These are phyloP conservation scores for Jacaranda mimosifolia DNA, from an alignment of 257 asterid species.

Conservation along the genomic window DNA sequence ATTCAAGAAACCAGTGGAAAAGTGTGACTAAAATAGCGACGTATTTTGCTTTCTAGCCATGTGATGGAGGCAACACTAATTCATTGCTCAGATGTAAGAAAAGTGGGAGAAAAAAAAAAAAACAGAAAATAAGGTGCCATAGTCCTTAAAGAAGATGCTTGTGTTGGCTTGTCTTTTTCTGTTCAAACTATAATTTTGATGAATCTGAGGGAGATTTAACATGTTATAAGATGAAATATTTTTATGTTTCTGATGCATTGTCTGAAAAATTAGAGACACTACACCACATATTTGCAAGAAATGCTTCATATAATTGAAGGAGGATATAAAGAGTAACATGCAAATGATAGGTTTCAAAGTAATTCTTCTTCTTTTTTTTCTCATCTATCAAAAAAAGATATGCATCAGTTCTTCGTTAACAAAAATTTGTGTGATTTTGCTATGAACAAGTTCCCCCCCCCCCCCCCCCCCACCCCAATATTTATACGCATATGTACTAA, in stretches of 20 bases:
- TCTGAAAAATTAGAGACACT: constrained; percentile 30
- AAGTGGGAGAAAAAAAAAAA: not conserved
- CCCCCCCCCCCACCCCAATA: too few relatives aligned
- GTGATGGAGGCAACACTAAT: constrained; percentile 31
- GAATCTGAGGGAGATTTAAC: not conserved
- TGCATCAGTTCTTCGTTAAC: not conserved
- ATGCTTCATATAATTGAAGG: constrained; percentile 11
- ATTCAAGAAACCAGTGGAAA: constrained; percentile 33
- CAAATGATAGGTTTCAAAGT: constrained; percentile 9
- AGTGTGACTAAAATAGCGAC: constrained; percentile 30
- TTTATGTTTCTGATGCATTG: constrained; percentile 25
- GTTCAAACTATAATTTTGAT: constrained; percentile 6
- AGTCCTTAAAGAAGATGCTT: constrained; percentile 31
- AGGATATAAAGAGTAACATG: constrained; percentile 18
- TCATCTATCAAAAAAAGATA: not conserved
- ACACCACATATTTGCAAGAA: constrained; percentile 26
- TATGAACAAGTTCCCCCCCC: not conserved
- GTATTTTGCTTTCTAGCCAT: constrained; percentile 30
- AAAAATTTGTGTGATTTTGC: not conserved
- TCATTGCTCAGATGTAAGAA: constrained; percentile 17
- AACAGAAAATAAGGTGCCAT: constrained; percentile 7
- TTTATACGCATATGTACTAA: too few relatives aligned
- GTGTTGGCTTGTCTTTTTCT: not conserved
- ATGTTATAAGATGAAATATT: not conserved
- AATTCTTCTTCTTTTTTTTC: too few relatives aligned